Conservation (phyloP, 192 early-diverging fungal genomes). For the Fimicolochytrium jonesii region DNA sequence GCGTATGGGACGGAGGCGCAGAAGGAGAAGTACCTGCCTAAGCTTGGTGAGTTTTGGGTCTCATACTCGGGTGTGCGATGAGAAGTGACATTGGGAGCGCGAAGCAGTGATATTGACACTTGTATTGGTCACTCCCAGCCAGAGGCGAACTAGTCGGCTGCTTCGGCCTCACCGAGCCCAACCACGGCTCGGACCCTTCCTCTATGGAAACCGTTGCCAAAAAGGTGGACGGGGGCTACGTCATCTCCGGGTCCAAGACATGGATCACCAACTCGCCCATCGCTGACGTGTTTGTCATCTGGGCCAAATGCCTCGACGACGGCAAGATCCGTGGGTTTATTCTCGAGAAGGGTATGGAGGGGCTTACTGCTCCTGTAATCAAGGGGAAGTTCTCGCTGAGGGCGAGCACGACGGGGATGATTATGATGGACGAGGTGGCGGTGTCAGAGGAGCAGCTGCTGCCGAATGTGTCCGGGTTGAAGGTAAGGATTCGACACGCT, state of each 20-base stretch:
- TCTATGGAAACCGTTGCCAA: slow-evolving; percentile 88
- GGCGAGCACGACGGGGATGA: slow-evolving; percentile 94
- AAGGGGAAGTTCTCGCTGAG: slow-evolving; percentile 94
- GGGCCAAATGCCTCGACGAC: slow-evolving; percentile 81
- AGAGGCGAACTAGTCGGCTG: slow-evolving; percentile 82
- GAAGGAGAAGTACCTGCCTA: slow-evolving; percentile 86
- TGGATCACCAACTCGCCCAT: slow-evolving; percentile 99
- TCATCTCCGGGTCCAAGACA: slow-evolving; percentile 89
- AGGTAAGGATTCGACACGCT: slow-evolving; percentile 17
- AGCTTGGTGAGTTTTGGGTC: slow-evolving; percentile 56
- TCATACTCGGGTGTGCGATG: background rate
- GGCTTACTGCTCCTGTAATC: slow-evolving; percentile 81
- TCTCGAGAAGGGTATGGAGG: slow-evolving; percentile 92
- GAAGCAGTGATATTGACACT: background rate
- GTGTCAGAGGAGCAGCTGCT: slow-evolving; percentile 88
- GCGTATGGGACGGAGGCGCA: slow-evolving; percentile 88
- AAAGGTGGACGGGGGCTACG: slow-evolving; percentile 62
- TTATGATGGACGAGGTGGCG: slow-evolving; percentile 97
- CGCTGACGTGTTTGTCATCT: slow-evolving; percentile 93
- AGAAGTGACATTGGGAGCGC: too few relatives aligned
- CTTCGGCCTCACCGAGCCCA: slow-evolving; percentile 97
- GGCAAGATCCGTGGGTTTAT: slow-evolving; percentile 91
- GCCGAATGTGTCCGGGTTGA: slow-evolving; percentile 82
- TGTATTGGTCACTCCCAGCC: slow-evolving; percentile 42
- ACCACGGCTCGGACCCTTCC: slow-evolving; percentile 92